Conservation (phyloP, 306 rosid genomes). For the Cicer pinnatifidum region DNA sequence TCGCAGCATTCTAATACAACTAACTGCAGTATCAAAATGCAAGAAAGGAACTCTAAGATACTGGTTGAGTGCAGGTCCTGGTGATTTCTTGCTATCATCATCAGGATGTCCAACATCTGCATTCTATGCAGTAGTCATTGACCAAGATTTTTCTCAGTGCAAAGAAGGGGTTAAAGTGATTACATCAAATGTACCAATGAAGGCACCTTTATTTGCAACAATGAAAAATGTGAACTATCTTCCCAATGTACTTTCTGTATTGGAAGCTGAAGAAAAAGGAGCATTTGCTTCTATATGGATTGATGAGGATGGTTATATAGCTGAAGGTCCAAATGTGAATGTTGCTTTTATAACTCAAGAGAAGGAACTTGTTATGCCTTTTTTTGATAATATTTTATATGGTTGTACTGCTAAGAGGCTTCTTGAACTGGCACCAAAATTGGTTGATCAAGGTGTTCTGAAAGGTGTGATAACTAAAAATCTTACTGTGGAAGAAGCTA, state of each 20-base stretch:
- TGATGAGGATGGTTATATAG: slow-evolving; percentile 81
- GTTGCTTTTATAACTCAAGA: slow-evolving; percentile 79
- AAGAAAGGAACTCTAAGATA: slow-evolving; percentile 80
- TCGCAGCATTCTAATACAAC: slow-evolving; percentile 79
- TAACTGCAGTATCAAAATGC: slow-evolving; percentile 69
- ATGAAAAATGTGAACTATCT: slow-evolving; percentile 90
- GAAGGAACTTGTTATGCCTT: slow-evolving; percentile 82
- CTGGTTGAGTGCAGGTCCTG: slow-evolving; percentile 96
- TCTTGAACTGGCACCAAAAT: slow-evolving; percentile 69
- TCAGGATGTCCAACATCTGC: slow-evolving; percentile 65
- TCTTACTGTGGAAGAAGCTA: slow-evolving; percentile 68
- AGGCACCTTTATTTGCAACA: slow-evolving; percentile 69
- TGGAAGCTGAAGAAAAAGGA: slow-evolving; percentile 93
- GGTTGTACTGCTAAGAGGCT: slow-evolving; percentile 89
- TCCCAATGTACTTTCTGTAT: slow-evolving; percentile 74
- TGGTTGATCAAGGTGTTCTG: slow-evolving; percentile 66
- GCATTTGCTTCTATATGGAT: slow-evolving; percentile 81
- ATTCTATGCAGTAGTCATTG: slow-evolving; percentile 87
- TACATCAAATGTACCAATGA: slow-evolving; percentile 78
- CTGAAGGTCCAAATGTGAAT: slow-evolving; percentile 97
- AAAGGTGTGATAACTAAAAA: slow-evolving; percentile 56
- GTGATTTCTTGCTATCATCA: slow-evolving; percentile 77
- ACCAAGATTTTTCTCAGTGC: slow-evolving; percentile 60
- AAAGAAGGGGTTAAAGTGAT: slow-evolving; percentile 85
- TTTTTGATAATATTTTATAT: slow-evolving; percentile 65